Evolutionary conservation across 176 grass and related monocot species (phyloP).

Genomic region (Bothriochloa decipiens): DNA sequence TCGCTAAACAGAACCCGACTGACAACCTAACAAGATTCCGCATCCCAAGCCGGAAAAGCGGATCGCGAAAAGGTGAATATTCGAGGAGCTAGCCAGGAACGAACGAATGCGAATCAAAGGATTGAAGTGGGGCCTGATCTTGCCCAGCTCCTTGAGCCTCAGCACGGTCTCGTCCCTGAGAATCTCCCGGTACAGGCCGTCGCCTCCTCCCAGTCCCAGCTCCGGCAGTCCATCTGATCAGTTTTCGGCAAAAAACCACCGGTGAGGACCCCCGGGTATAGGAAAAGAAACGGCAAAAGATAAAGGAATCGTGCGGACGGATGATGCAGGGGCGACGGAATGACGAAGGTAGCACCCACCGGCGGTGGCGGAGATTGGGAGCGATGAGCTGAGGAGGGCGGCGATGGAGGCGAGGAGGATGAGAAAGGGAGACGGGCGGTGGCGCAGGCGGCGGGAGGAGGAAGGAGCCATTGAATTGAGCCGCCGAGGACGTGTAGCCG

Average conservation of each 20-base stretch:
- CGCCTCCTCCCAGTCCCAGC: constrained; percentile 48
- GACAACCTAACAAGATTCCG: constrained; percentile 14
- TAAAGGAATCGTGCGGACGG: neutral
- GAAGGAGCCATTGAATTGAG: constrained; percentile 31
- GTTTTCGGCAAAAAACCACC: neutral
- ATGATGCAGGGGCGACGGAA: neutral
- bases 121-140: constrained; percentile 35
- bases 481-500: neutral
- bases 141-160: constrained; percentile 70
- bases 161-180: constrained; percentile 71
- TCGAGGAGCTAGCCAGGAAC: neutral
- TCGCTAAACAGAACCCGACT: neutral
- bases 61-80: constrained; percentile 19
- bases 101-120: neutral
- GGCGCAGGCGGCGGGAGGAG: constrained; percentile 26
- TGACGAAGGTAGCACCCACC: constrained; percentile 37
- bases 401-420: constrained; percentile 17
- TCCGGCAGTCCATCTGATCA: constrained; percentile 46
- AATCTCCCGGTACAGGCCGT: constrained; percentile 59
- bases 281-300: neutral
- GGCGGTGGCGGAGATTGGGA: neutral
- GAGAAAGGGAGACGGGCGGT: neutral
- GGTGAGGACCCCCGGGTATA: neutral
- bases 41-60: constrained; percentile 30
- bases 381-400: constrained; percentile 23